These are phyloP conservation scores for Trichoderma asperelloides DNA, from an alignment of 495 filamentous ascomycete genomes.

Conservation along the genomic window DNA sequence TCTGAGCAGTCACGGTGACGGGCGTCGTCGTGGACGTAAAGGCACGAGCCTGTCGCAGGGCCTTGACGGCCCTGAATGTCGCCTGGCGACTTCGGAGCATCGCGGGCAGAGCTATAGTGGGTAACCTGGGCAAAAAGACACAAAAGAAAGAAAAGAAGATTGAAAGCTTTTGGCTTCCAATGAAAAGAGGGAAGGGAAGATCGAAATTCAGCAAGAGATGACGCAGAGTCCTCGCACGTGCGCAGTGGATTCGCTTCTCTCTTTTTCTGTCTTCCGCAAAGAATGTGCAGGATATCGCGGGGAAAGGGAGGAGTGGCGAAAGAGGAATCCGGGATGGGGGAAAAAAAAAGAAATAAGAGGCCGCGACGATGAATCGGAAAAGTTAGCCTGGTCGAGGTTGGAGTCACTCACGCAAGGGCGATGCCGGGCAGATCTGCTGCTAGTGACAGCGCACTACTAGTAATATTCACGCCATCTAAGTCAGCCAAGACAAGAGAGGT, in stretches of 20 bases:
- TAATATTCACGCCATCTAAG: too few relatives aligned
- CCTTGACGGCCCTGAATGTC: neutral
- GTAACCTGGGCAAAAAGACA: neutral
- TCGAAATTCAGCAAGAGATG: neutral
- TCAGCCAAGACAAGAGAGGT: neutral
- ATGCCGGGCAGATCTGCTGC: conserved; percentile 1
- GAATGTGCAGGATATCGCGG: neutral
- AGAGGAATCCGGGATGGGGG: neutral
- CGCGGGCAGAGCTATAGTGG: conserved; percentile 1
- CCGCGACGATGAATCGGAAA: neutral
- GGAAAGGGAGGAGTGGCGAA: neutral
- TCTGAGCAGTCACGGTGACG: neutral
- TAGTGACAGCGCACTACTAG: neutral
- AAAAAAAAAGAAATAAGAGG: neutral
- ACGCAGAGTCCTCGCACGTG: neutral
- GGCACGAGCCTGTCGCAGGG: neutral
- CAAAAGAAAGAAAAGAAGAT: neutral
- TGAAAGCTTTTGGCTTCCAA: neutral
- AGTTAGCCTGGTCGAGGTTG: neutral
- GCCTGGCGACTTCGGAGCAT: conserved; percentile 12
- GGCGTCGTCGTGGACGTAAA: conserved; percentile 8
- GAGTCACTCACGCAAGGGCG: neutral
- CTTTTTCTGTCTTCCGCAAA: neutral
- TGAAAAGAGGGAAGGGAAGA: neutral
- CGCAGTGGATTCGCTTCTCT: neutral